Evolutionary conservation across 305 asterid species (phyloP).

Genomic region (Rubia tinctorum): DNA sequence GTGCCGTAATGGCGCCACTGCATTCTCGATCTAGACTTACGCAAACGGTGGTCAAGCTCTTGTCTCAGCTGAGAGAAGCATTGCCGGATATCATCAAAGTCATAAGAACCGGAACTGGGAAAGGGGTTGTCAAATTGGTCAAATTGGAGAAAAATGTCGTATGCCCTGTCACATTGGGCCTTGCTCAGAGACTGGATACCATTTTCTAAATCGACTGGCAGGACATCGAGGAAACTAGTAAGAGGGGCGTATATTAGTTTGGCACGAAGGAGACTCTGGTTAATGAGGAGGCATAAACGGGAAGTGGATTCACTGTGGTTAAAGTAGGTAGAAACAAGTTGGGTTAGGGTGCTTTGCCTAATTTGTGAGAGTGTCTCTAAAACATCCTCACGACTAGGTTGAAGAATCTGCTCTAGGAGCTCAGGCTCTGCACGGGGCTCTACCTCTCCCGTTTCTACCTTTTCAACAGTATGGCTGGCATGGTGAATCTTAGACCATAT

Average conservation of each 20-base stretch:
- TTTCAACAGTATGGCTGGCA: slow-evolving; percentile 34
- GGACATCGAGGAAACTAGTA: slow-evolving; percentile 54
- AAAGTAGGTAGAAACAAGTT: slow-evolving; percentile 59
- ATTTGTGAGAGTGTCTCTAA: slow-evolving; percentile 48
- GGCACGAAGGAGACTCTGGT: slow-evolving; percentile 49
- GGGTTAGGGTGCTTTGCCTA: slow-evolving; percentile 40
- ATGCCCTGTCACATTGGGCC: slow-evolving; percentile 53
- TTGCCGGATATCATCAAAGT: slow-evolving; percentile 48
- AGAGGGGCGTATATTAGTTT: slow-evolving; percentile 56
- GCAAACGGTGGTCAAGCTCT: slow-evolving; percentile 52
- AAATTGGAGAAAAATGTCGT: slow-evolving; percentile 46
- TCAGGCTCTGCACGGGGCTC: slow-evolving; percentile 43
- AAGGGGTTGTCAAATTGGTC: slow-evolving; percentile 63
- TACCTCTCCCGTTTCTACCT: slow-evolving; percentile 29
- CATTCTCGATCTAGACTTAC: slow-evolving; percentile 53
- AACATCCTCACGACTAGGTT: slow-evolving; percentile 59
- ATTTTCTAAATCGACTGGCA: slow-evolving; percentile 41
- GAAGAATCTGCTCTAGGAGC: slow-evolving; percentile 57
- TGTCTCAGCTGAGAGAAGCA: slow-evolving; percentile 61
- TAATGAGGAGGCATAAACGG: slow-evolving; percentile 52
- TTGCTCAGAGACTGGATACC: slow-evolving; percentile 45
- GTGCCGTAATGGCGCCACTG: slow-evolving; percentile 41
- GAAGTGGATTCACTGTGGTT: slow-evolving; percentile 63
- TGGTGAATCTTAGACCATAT: slow-evolving; percentile 51
- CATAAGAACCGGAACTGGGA: slow-evolving; percentile 36